phyloP scores from a whole-genome alignment of 2,329 filamentous ascomycete species.

The Stachybotrys elegans region DNA sequence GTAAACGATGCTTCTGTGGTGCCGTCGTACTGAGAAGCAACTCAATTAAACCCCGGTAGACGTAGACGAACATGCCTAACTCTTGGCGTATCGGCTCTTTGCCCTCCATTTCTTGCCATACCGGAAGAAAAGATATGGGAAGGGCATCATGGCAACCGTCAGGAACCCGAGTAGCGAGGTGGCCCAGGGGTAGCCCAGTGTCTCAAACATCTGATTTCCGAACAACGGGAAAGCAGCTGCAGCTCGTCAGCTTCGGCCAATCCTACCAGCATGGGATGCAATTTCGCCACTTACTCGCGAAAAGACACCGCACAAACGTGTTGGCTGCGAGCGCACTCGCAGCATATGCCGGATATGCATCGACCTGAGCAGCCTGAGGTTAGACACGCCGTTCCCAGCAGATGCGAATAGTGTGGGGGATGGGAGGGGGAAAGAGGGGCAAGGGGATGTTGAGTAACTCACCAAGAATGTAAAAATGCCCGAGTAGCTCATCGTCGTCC shows the following conservation, averaged over 20 bases:
- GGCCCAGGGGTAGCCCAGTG: conserved; percentile 67
- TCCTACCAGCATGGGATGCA: conserved; percentile 10
- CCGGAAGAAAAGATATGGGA: conserved; percentile 58
- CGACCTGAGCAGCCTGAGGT: too few relatives aligned
- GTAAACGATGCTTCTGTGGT: too few relatives aligned
- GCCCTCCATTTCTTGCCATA: conserved; percentile 53
- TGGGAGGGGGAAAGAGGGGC: background rate
- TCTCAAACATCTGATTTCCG: conserved; percentile 66
- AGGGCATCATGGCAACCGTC: conserved; percentile 57
- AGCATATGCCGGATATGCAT: conserved; percentile 71
- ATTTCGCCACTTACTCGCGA: conserved; percentile 52
- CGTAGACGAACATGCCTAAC: conserved; percentile 9
- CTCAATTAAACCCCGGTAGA: too few relatives aligned
- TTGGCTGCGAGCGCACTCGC: conserved; percentile 80
- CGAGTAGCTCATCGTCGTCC: conserved; percentile 71
- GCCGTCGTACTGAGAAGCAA: too few relatives aligned
- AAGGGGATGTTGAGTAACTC: conserved; percentile 26
- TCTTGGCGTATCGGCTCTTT: conserved; percentile 48
- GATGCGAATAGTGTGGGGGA: too few relatives aligned
- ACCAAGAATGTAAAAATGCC: conserved; percentile 88
- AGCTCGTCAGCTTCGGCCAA: background rate
- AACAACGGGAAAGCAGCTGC: conserved; percentile 71
- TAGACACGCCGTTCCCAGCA: too few relatives aligned
- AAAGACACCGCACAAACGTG: conserved; percentile 70
- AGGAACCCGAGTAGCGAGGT: conserved; percentile 57